A percentile compares a stretch with the other conserved stretches of the same genome.
These are phyloP conservation scores for Ustilago esculenta DNA, from an alignment of 1,284 basidiomycete genomes.

Conservation along the genomic window DNA sequence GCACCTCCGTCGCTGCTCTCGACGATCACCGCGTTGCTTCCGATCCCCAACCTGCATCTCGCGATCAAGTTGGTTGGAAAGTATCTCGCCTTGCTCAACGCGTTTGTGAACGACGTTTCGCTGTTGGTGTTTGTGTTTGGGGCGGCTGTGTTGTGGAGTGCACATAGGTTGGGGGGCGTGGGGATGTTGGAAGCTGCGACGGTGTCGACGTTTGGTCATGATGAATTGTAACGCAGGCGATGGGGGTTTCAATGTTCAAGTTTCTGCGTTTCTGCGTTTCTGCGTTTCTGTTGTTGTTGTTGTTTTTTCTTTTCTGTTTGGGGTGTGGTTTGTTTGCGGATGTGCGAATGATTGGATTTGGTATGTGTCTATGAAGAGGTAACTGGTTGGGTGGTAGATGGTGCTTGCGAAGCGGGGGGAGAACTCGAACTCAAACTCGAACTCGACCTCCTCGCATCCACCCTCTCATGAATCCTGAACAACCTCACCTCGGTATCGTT, in stretches of 20 bases:
- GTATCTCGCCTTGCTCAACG: constrained; percentile 40
- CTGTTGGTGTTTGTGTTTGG: constrained; percentile 58
- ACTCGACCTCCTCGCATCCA: background rate
- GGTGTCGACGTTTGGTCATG: constrained; percentile 7
- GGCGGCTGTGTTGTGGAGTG: constrained; percentile 39
- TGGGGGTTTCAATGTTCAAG: no score
- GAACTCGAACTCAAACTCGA: background rate
- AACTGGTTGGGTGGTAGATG: no score
- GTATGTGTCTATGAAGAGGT: no score
- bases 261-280: no score
- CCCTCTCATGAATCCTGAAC: constrained; percentile 34
- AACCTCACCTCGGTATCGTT: constrained; percentile 41
- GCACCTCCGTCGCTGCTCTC: constrained; percentile 34
- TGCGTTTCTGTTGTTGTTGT: no score
- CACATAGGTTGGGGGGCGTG: constrained; percentile 23
- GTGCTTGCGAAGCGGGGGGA: no score
- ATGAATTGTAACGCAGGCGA: constrained; percentile 35
- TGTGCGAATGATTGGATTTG: no score
- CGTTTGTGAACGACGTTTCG: constrained; percentile 48
- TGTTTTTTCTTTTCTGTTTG: no score
- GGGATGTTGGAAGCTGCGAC: constrained; percentile 13
- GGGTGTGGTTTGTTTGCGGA: no score
- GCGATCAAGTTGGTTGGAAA: constrained; percentile 22
- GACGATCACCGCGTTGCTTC: constrained; percentile 28
- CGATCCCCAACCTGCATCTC: constrained; percentile 36